phyloP scores from a whole-genome alignment of 2,329 filamentous ascomycete genomes.

The Xylaria sp. region DNA sequence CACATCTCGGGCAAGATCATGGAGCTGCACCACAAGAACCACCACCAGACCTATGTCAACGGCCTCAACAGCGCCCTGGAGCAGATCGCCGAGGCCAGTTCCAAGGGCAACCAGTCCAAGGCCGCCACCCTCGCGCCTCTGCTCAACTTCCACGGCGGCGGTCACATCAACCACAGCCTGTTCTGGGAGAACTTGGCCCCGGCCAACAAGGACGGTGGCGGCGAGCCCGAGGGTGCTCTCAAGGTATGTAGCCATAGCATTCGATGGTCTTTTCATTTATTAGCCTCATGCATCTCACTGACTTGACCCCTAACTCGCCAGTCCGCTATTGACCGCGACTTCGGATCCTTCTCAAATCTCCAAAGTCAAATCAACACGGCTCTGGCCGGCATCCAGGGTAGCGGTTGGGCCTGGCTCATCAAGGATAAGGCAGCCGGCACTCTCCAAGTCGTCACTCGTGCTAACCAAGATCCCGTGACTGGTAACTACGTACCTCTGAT shows the following conservation, averaged over 20 bases:
- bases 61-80: constrained; percentile 77
- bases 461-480: constrained; percentile 71
- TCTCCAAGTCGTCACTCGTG: constrained; percentile 68
- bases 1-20: constrained; percentile 82
- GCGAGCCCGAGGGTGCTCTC: constrained; percentile 59
- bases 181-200: constrained; percentile 77
- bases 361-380: constrained; percentile 63
- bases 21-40: constrained; percentile 84
- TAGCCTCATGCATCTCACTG: neutral
- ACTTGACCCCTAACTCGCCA: constrained; percentile 47
- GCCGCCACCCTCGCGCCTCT: constrained; percentile 48
- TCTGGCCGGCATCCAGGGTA: constrained; percentile 70
- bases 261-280: neutral
- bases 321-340: constrained; percentile 63
- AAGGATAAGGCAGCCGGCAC: constrained; percentile 60
- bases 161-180: constrained; percentile 73
- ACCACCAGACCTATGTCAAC: constrained; percentile 85
- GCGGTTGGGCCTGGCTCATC: constrained; percentile 75
- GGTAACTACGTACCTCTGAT: constrained; percentile 62
- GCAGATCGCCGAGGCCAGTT: constrained; percentile 70
- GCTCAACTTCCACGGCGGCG: constrained; percentile 74
- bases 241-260: constrained; percentile 45
- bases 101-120: constrained; percentile 57
- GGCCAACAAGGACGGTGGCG: constrained; percentile 51
- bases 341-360: constrained; percentile 65